Conservation (phyloP, 495 filamentous ascomycete species). For the Neurospora sp. region DNA sequence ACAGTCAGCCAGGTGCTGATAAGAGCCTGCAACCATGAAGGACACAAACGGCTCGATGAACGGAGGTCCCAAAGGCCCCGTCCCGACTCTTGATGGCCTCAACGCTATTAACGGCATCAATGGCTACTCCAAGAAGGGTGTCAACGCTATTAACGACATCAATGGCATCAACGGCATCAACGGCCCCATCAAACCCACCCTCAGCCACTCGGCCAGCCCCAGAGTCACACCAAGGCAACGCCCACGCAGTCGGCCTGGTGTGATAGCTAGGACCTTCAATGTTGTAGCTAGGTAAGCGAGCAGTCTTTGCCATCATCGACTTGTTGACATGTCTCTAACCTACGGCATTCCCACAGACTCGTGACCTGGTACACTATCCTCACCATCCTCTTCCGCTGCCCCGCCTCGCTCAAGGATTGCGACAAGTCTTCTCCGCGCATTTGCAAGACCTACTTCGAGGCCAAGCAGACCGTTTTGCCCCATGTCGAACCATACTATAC, state of each 20-base stretch:
- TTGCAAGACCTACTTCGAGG: constrained; percentile 73
- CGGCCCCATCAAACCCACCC: constrained; percentile 13
- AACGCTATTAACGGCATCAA: not conserved
- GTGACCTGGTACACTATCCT: constrained; percentile 76
- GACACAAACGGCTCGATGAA: constrained; percentile 26
- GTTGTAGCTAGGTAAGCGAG: constrained; percentile 50
- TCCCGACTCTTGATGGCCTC: not conserved
- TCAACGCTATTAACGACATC: not conserved
- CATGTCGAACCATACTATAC: constrained; percentile 83
- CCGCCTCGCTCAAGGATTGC: constrained; percentile 53
- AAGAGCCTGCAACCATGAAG: constrained; percentile 16
- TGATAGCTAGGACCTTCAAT: constrained; percentile 43
- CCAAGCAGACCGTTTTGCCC: constrained; percentile 58
- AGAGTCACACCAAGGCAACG: constrained; percentile 3
- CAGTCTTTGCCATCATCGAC: not conserved
- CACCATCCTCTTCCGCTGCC: constrained; percentile 75
- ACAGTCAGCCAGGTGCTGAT: constrained; percentile 17
- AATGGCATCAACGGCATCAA: constrained; percentile 21
- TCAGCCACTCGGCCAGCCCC: constrained; percentile 20
- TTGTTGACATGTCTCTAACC: constrained; percentile 6
- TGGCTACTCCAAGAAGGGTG: not conserved
- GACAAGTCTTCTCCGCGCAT: constrained; percentile 62
- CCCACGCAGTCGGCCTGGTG: constrained; percentile 23
- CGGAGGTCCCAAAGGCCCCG: not conserved
- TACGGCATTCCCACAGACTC: constrained; percentile 40